Base-by-base conservation (phyloP, 768 basidiomycete genomes). In the Boletellus ananas region DNA sequence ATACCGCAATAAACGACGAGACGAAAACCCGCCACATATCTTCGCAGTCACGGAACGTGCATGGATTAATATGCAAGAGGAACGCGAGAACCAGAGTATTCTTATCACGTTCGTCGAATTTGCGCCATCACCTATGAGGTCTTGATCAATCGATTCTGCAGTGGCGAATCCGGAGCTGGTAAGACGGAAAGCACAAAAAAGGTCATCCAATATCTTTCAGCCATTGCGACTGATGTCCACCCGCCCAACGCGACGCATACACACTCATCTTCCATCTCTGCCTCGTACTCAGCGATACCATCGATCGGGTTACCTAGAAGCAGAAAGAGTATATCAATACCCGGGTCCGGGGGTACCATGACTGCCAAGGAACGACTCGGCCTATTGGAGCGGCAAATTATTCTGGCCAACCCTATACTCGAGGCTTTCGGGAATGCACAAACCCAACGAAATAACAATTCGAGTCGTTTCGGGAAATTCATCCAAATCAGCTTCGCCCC, bases 161-260 rank as follows among this genome's bases (percentile, higher is more conserved):
- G 94, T 9, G 96, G 96, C 37, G 96, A 99, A 76, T 98, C 96
- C 8, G 96, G 96, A 33, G 96, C 96, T 4, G 96, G 96, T 38
- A 99, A 98, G 76, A 99, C 96, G 2, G 96, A 98, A 66, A 98
- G 95, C 71, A 90, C 89, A 13, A 98, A 99, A 79, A 98, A 98
- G 64, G 95, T 98, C 61, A 99, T 99, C 47, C 96, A 98, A 67
- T 99, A 98, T 70, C 83, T 99, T 36, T 95, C 96, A 1, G 92
- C 96, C 7, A 97, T 98, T 58, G 96, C 96, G 2, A 83, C 90
- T 11, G 90, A 94, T 59, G 74, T 79, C 2, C 81, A 89, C 59
- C 71, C 74, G 16, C 64, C 76, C 14, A 63, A 76, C 3, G 69
- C 79, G 18, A 79, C 86, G 0, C 87, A 90, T 64, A 80, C 85